These are phyloP conservation scores for Starmerella vitae DNA, from an alignment of 805 yeast genomes.

Conservation along the genomic window DNA sequence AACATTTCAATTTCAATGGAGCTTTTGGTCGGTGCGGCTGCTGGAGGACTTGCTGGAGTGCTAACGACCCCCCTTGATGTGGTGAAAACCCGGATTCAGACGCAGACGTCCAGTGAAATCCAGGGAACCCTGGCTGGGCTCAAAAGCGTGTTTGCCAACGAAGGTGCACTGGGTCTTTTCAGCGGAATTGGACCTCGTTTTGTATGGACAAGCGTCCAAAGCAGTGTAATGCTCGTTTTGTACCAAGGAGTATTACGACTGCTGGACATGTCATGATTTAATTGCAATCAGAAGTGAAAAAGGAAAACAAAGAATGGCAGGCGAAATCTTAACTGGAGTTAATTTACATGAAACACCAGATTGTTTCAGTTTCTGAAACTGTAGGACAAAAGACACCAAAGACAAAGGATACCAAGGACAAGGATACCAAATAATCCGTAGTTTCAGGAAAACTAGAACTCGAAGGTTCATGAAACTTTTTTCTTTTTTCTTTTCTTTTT, in stretches of 20 bases:
- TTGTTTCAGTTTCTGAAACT: no score
- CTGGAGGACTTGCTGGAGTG: constrained; percentile 86
- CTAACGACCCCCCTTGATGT: constrained; percentile 88
- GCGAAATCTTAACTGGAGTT: no score
- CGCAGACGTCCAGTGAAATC: constrained; percentile 40
- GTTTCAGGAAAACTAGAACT: no score
- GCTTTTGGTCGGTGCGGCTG: constrained; percentile 80
- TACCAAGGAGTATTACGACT: constrained; percentile 65
- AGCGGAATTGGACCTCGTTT: constrained; percentile 94
- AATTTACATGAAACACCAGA: no score
- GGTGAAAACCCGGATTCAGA: constrained; percentile 83
- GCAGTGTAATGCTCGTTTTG: constrained; percentile 80
- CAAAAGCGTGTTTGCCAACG: constrained; percentile 45
- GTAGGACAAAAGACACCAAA: no score
- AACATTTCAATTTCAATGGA: constrained; percentile 39
- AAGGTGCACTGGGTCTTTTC: constrained; percentile 70
- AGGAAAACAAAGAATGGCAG: no score
- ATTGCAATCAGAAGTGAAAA: no score
- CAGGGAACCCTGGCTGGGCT: constrained; percentile 42
- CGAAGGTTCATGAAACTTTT: no score
- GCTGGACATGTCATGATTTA: no score
- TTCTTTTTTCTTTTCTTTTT: no score
- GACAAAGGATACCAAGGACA: no score
- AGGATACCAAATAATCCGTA: no score
- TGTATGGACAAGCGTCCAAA: constrained; percentile 92